These are phyloP conservation scores for Camellia oleifera DNA, from an alignment of 179 eudicot genomes.

Conservation along the genomic window DNA sequence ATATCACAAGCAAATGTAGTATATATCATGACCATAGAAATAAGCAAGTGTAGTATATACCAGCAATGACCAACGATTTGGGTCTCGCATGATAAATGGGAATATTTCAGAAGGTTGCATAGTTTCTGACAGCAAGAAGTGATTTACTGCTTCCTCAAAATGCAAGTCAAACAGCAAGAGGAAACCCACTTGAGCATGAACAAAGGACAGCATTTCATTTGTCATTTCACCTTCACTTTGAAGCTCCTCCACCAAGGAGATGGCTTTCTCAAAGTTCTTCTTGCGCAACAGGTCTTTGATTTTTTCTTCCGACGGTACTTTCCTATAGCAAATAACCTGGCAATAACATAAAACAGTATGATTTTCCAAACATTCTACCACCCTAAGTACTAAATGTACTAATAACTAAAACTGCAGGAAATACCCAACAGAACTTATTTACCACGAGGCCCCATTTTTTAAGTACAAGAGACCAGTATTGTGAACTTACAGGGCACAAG, in stretches of 20 bases:
- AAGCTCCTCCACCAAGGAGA: slow-evolving; percentile 81
- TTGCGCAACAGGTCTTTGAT: slow-evolving; percentile 79
- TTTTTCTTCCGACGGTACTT: slow-evolving; percentile 79
- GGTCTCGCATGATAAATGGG: slow-evolving; percentile 94
- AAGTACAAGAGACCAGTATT: background rate
- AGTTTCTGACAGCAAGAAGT: slow-evolving; percentile 77
- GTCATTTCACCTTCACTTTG: slow-evolving; percentile 86
- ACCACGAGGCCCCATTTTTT: background rate
- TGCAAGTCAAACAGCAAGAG: slow-evolving; percentile 89
- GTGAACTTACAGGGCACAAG: too few species aligned
- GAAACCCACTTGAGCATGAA: slow-evolving; percentile 96
- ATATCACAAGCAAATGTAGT: background rate
- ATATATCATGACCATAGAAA: background rate
- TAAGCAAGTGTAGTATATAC: slow-evolving; percentile 33
- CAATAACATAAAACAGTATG: background rate
- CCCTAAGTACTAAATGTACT: background rate
- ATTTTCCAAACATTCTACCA: background rate
- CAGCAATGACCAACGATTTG: slow-evolving; percentile 97
- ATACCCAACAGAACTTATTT: background rate
- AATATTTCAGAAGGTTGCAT: slow-evolving; percentile 98
- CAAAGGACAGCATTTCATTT: slow-evolving; percentile 71
- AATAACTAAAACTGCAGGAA: background rate
- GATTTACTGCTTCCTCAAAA: slow-evolving; percentile 93
- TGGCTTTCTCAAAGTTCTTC: slow-evolving; percentile 77
- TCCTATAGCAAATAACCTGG: slow-evolving; percentile 68